Conservation (phyloP, 2,329 filamentous ascomycete genomes). For the Ophiostoma quercus region DNA sequence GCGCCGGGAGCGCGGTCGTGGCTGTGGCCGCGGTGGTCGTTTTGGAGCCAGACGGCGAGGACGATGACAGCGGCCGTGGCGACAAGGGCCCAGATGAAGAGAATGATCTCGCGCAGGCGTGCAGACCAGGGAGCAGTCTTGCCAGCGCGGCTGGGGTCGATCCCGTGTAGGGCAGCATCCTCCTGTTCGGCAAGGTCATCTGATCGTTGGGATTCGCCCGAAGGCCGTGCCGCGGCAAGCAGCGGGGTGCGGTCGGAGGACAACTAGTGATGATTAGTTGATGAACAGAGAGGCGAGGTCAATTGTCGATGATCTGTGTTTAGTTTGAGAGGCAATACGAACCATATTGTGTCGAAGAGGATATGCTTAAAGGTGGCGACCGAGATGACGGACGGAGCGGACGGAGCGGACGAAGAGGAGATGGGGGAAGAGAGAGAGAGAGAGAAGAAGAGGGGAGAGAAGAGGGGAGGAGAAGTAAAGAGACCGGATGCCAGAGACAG, state of each 20-base stretch:
- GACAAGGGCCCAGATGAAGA: conserved; percentile 77
- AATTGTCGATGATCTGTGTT: neutral
- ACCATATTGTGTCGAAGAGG: conserved; percentile 19
- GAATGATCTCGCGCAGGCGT: conserved; percentile 62
- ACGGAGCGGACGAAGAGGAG: conserved; percentile 1
- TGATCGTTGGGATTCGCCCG: conserved; percentile 32
- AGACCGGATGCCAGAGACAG: conserved; percentile 5
- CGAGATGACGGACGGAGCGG: neutral
- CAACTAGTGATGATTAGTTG: conserved; percentile 29
- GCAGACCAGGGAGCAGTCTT: conserved; percentile 25
- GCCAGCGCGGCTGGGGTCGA: neutral
- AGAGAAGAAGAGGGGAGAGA: no score
- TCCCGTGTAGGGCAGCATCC: conserved; percentile 33
- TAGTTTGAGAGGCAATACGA: conserved; percentile 2
- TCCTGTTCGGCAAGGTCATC: conserved; percentile 34
- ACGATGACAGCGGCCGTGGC: conserved; percentile 75
- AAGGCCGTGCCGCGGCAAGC: conserved; percentile 35
- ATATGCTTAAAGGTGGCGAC: no score
- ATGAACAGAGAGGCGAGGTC: neutral
- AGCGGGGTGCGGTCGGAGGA: conserved; percentile 43
- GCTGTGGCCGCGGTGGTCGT: conserved; percentile 53
- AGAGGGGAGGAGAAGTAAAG: neutral
- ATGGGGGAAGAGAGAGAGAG: neutral
- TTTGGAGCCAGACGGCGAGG: conserved; percentile 71
- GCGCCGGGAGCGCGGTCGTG: conserved; percentile 28